These are phyloP conservation scores for Ceratobasidium sp. DNA, from an alignment of 1,284 basidiomycete genomes.

Conservation along the genomic window DNA sequence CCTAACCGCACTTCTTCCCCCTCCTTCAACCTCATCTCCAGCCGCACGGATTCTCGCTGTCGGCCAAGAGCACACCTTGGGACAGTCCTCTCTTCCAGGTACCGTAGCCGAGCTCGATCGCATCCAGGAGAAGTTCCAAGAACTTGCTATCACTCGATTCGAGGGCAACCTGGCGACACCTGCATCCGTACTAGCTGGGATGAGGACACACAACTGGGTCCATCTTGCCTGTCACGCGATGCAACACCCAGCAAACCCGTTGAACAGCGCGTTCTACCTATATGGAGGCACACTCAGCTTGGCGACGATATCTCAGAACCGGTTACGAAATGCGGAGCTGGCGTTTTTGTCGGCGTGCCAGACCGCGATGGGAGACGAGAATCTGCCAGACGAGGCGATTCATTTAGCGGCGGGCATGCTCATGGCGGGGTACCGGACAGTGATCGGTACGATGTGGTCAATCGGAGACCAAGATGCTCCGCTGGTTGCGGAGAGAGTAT, in stretches of 20 bases:
- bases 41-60: background rate
- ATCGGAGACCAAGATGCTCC: too few relatives aligned
- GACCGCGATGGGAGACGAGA: too few relatives aligned
- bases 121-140: background rate
- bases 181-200: background rate
- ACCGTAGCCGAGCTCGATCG: background rate
- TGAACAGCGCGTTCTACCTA: conserved; percentile 8
- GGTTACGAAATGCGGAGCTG: too few relatives aligned
- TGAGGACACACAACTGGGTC: conserved; percentile 7
- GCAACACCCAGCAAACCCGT: background rate
- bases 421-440: too few relatives aligned
- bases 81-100: background rate
- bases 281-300: background rate
- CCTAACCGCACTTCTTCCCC: background rate
- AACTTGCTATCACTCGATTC: background rate
- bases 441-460: too few relatives aligned
- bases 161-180: background rate
- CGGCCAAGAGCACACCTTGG: background rate
- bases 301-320: too few relatives aligned
- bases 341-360: too few relatives aligned
- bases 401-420: too few relatives aligned
- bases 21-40: background rate
- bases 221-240: conserved; percentile 23
- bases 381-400: too few relatives aligned
- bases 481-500: too few relatives aligned